Percentiles rank a stretch among this genome's conserved stretches.
Conservation (phyloP, 495 filamentous ascomycete genomes). For the Astrothelium macrocarpum region DNA sequence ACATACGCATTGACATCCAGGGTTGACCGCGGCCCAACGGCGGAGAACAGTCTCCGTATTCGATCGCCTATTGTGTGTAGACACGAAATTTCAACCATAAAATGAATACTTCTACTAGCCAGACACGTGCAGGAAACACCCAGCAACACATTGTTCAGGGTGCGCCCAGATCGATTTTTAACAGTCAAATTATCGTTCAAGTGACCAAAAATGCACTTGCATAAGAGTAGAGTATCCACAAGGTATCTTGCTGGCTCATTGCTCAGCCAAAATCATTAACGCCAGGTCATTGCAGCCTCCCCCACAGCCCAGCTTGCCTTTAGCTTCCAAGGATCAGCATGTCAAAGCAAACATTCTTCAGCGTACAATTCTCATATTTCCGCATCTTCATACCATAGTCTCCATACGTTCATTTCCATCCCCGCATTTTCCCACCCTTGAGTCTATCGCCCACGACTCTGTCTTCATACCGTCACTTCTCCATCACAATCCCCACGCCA, state of each 20-base stretch:
- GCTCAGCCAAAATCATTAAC: not conserved
- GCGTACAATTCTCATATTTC: not conserved
- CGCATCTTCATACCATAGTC: not conserved
- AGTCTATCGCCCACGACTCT: too few relatives aligned
- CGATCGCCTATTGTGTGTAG: too few relatives aligned
- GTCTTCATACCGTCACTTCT: too few relatives aligned
- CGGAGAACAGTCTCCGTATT: too few relatives aligned
- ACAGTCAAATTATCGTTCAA: not conserved
- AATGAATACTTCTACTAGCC: too few relatives aligned
- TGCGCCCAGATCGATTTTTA: not conserved
- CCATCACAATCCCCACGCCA: not conserved
- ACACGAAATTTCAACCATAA: too few relatives aligned
- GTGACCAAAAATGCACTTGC: not conserved
- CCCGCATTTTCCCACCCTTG: not conserved
- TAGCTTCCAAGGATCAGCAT: not conserved
- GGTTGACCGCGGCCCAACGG: too few relatives aligned
- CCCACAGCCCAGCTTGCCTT: not conserved
- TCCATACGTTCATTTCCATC: not conserved
- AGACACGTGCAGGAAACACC: too few relatives aligned
- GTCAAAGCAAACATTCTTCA: not conserved
- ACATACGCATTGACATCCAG: too few relatives aligned
- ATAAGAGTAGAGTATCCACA: slow-evolving; percentile 2
- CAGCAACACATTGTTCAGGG: not conserved
- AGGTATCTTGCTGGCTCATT: not conserved
- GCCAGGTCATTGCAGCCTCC: not conserved